These are phyloP conservation scores for Dovyalis caffra DNA, from an alignment of 345 rosid genomes.

Conservation along the genomic window DNA sequence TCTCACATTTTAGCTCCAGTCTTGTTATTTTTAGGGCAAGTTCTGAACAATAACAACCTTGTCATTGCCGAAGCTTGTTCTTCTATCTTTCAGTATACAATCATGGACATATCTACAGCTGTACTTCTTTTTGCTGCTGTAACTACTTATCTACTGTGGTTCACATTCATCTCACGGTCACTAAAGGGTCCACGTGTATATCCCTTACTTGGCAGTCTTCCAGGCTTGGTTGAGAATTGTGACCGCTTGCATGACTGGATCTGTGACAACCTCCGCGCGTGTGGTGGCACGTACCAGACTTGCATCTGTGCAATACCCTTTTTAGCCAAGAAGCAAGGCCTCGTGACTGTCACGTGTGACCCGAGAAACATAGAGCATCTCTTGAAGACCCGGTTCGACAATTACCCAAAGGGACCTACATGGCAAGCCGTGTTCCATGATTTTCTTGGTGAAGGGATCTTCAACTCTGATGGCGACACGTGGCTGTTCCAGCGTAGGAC, in stretches of 20 bases:
- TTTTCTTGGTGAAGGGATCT: constrained; percentile 87
- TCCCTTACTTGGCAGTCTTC: constrained; percentile 90
- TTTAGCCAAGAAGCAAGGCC: constrained; percentile 79
- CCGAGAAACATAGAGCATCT: constrained; percentile 86
- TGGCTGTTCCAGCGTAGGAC: constrained; percentile 96
- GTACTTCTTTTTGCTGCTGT: constrained; percentile 60
- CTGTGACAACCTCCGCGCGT: constrained; percentile 83
- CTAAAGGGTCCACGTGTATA: constrained; percentile 87
- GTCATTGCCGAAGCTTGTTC: neutral
- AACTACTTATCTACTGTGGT: constrained; percentile 79
- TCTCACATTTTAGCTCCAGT: neutral
- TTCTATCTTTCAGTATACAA: too few species aligned
- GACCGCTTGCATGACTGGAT: constrained; percentile 98
- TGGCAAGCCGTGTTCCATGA: constrained; percentile 97
- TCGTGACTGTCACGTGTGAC: constrained; percentile 96
- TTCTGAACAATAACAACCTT: too few species aligned
- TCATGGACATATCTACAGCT: constrained; percentile 66
- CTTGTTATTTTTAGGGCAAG: neutral
- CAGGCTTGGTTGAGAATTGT: constrained; percentile 80
- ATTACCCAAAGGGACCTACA: constrained; percentile 96
- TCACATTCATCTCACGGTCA: constrained; percentile 80
- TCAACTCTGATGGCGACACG: constrained; percentile 89
- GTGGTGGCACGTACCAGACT: constrained; percentile 97
- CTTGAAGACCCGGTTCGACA: constrained; percentile 76
- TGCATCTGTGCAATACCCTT: constrained; percentile 91